phyloP scores from a whole-genome alignment of 2,329 filamentous ascomycete genomes.

The Neofusicoccum umdonicola region DNA sequence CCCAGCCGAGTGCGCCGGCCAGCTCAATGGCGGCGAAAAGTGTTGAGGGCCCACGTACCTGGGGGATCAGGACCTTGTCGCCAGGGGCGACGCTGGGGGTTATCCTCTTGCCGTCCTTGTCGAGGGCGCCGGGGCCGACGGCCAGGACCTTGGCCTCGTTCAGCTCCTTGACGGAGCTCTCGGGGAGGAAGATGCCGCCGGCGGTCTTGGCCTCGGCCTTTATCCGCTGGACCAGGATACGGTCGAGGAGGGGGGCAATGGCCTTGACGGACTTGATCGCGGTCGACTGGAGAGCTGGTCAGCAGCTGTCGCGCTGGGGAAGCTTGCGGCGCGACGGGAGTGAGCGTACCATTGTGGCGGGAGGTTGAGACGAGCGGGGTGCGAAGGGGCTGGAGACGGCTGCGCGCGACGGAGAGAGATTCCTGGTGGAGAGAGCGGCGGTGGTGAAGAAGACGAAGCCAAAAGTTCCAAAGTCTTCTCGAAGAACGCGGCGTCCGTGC shows the following conservation, averaged over 20 bases:
- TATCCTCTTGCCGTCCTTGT: conserved; percentile 86
- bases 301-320: background rate
- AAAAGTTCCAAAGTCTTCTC: conserved; percentile 10
- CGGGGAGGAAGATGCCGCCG: conserved; percentile 94
- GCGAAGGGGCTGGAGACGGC: background rate
- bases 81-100: conserved; percentile 78
- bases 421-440: background rate
- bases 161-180: conserved; percentile 95
- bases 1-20: background rate
- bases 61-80: conserved; percentile 93
- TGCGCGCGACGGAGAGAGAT: background rate
- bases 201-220: conserved; percentile 97
- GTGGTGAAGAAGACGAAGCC: conserved; percentile 9
- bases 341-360: conserved; percentile 19
- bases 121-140: conserved; percentile 83
- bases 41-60: conserved; percentile 57
- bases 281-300: conserved; percentile 29
- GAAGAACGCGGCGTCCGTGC: conserved; percentile 5
- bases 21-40: background rate
- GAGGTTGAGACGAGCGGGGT: too few species aligned
- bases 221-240: conserved; percentile 94
- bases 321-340: background rate
- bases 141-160: conserved; percentile 97
- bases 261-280: conserved; percentile 93
- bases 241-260: conserved; percentile 94